phyloP scores from a whole-genome alignment of 257 asterid genomes.

The Solanum sejunctum region DNA sequence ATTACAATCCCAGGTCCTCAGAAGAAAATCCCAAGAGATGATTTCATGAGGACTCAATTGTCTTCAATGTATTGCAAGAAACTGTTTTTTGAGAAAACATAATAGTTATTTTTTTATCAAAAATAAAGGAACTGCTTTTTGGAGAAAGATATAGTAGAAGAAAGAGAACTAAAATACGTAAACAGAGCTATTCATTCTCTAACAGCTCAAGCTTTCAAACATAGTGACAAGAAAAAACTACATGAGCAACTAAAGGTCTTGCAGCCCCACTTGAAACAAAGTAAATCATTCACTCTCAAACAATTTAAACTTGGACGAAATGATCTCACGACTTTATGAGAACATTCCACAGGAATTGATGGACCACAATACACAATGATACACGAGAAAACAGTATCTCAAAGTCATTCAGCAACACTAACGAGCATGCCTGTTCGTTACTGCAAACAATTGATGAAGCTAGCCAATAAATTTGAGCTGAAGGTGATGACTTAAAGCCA shows the following conservation, averaged over 20 bases:
- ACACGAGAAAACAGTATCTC: background rate
- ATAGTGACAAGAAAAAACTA: background rate
- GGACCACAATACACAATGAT: background rate
- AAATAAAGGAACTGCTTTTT: background rate
- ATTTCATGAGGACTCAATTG: background rate
- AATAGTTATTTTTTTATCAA: too few species aligned
- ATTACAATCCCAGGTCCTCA: background rate
- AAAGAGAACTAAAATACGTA: background rate
- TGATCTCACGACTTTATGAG: background rate
- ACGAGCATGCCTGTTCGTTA: background rate
- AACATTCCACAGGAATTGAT: background rate
- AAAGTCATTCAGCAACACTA: background rate
- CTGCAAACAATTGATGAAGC: background rate
- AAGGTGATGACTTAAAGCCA: background rate
- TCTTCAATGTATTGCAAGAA: background rate
- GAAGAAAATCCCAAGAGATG: background rate
- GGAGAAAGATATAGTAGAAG: background rate
- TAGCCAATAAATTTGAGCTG: background rate
- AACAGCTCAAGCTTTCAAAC: background rate
- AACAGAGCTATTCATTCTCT: background rate
- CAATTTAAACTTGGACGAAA: background rate
- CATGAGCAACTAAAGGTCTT: background rate
- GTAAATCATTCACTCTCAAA: background rate
- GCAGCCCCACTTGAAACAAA: background rate
- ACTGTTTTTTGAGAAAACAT: background rate